A percentile compares a stretch with the other conserved stretches of the same genome.
These are phyloP conservation scores for Spinacia oleracea DNA, from an alignment of 179 eudicot species.

Conservation along the genomic window DNA sequence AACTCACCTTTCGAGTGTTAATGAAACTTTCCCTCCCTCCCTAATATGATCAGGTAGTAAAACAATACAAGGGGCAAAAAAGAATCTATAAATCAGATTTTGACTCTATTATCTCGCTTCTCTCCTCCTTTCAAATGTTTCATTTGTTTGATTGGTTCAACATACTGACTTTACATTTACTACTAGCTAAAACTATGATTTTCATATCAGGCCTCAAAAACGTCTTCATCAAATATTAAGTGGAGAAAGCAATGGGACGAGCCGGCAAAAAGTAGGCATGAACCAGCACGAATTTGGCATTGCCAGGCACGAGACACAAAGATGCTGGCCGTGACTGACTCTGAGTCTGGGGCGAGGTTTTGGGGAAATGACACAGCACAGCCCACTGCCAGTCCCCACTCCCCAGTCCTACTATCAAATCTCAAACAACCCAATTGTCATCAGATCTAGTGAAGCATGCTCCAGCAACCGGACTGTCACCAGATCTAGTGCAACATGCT, in stretches of 20 bases:
- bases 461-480: background rate
- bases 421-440: background rate
- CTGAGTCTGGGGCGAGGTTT: background rate
- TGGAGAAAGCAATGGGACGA: background rate
- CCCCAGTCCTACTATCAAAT: background rate
- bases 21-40: background rate
- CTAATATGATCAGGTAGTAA: too few species aligned
- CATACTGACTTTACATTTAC: background rate
- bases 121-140: background rate
- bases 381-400: background rate
- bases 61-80: too few species aligned
- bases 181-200: background rate
- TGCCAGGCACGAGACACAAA: background rate
- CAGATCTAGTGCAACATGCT: background rate
- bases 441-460: background rate
- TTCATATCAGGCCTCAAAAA: background rate
- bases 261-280: background rate
- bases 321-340: background rate
- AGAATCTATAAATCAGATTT: background rate
- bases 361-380: background rate
- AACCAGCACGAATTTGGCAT: background rate
- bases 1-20: background rate
- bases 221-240: conserved; percentile 8
- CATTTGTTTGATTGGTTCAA: background rate
- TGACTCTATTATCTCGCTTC: background rate